Conservation (phyloP, 2,329 filamentous ascomycete species). For the Scedosporium boydii region DNA sequence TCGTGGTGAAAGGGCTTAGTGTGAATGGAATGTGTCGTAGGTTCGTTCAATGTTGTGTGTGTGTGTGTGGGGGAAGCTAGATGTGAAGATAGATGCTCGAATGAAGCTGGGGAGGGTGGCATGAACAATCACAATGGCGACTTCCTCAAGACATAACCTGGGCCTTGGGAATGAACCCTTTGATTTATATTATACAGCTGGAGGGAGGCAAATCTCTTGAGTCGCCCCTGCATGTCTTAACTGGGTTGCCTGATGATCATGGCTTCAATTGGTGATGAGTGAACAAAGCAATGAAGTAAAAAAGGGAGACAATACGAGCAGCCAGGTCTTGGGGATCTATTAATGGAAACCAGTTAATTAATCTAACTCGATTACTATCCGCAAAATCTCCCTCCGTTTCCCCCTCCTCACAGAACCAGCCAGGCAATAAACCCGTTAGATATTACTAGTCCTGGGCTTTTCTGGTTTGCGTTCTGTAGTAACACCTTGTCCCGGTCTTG, state of each 20-base stretch:
- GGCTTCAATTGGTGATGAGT: neutral
- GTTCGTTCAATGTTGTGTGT: neutral
- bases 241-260: neutral
- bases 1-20: neutral
- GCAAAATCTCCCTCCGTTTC: neutral
- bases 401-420: neutral
- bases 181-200: neutral
- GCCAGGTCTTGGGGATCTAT: neutral
- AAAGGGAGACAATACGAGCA: neutral
- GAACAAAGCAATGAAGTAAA: neutral
- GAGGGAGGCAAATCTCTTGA: neutral
- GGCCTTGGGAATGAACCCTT: neutral
- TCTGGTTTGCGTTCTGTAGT: neutral
- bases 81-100: neutral
- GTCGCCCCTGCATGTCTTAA: neutral
- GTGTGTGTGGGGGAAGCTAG: neutral
- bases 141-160: neutral
- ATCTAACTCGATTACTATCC: neutral
- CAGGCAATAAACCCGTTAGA: neutral
- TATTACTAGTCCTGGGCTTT: neutral
- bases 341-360: constrained; percentile 3
- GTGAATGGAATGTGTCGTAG: neutral
- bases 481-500: neutral
- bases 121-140: neutral
- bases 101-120: neutral